Conservation (phyloP, 345 rosid genomes). For the Aurinia saxatilis region DNA sequence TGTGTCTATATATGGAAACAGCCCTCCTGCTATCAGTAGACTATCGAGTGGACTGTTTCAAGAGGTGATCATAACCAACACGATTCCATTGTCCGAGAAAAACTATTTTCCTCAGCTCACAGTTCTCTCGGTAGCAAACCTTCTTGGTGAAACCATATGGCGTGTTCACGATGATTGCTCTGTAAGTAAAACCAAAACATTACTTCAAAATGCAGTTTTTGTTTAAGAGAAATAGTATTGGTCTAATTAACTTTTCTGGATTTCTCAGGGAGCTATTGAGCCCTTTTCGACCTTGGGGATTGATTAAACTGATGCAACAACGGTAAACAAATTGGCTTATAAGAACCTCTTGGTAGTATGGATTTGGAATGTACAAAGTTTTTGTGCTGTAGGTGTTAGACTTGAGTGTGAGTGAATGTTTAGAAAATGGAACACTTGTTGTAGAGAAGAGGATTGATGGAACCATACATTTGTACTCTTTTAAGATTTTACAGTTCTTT, state of each 20-base stretch:
- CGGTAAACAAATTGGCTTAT: not conserved
- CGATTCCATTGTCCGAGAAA: constrained; percentile 75
- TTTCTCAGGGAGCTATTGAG: constrained; percentile 67
- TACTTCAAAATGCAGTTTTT: not conserved
- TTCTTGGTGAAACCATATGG: constrained; percentile 94
- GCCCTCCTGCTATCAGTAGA: constrained; percentile 94
- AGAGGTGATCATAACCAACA: constrained; percentile 93
- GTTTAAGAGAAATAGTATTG: not conserved
- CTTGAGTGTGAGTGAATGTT: not conserved
- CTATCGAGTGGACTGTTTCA: constrained; percentile 91
- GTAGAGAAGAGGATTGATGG: constrained; percentile 3
- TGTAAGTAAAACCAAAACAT: constrained; percentile 48
- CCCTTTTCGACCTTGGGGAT: constrained; percentile 82
- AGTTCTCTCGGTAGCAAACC: constrained; percentile 89
- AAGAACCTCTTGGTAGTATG: not conserved
- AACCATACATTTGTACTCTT: not conserved
- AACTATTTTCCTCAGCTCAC: constrained; percentile 93
- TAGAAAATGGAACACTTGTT: not conserved
- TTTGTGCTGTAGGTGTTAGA: constrained; percentile 16
- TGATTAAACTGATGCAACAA: constrained; percentile 38
- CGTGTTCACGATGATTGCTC: constrained; percentile 95
- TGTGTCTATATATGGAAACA: constrained; percentile 28
- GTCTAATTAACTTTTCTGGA: constrained; percentile 16
- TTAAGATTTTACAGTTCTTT: not conserved
- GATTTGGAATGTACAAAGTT: constrained; percentile 9